Evolutionary conservation across 2,329 filamentous ascomycete genomes (phyloP), one percentile per base, ranked within the genome.

Genomic region (Arthroderma sp.): DNA sequence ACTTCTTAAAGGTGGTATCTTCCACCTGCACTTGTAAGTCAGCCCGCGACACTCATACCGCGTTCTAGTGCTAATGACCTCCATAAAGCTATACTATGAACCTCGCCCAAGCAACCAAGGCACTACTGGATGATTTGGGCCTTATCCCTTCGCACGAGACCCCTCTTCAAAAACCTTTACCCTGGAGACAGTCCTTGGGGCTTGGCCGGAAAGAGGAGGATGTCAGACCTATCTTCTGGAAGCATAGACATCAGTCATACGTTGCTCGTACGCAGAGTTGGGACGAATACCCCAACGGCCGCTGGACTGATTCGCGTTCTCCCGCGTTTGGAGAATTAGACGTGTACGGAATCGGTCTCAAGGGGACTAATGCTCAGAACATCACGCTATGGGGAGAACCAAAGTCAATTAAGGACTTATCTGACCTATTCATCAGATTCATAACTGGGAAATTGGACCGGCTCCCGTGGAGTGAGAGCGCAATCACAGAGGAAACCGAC

Each of bases 271-370:
- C 91, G 0, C 88, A 95, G 61, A 89, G 95, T 55, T 98, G 91
- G 91, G 91, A 98, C 57, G 91, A 98, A 64, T 98, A 95, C 57
- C 91, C 91, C 45, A 98, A 98, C 71, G 91, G 91, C 39, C 83
- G 91, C 64, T 98, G 91, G 91, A 93, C 91, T 66, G 91, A 98
- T 65, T 89, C 88, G 43, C 78, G 91, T 52, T 96, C 89, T 47
- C 91, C 91, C 49, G 91, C 91, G 42, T 98, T 95, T 58, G 91
- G 91, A 57, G 87, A 95, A 65, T 71, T 96, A 43, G 89, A 96
- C 65, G 81, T 86, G 6, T 96, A 98, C 59, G 89, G 88, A 37
- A 86, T 96, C 56, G 87, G 88, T 38, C 68, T 98, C 55, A 93
- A 89, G 54, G 91, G 91, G 29, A 93, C 86, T 42, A 98, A 94